These are phyloP conservation scores for Colletotrichum sojae DNA, from an alignment of 2,329 filamentous ascomycete genomes.

Conservation along the genomic window DNA sequence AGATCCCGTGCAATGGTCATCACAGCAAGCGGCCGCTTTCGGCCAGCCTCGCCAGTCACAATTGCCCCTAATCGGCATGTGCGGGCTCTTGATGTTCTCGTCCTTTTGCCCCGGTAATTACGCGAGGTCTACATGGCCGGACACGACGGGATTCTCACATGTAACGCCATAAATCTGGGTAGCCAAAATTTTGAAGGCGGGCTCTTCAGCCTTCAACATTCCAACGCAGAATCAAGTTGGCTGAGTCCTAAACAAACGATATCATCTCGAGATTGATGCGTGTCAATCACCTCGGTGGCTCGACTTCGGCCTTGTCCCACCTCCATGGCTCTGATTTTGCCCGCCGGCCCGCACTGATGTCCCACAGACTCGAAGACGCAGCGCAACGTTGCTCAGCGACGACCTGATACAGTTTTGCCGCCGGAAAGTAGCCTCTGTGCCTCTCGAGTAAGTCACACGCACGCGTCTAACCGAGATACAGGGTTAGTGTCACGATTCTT, in stretches of 20 bases:
- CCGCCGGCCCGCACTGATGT: slow-evolving; percentile 7
- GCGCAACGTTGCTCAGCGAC: slow-evolving; percentile 25
- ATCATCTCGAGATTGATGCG: no score
- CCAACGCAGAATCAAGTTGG: no score
- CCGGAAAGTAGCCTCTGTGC: not conserved
- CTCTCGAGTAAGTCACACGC: not conserved
- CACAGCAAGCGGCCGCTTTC: slow-evolving; percentile 15
- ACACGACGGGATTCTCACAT: no score
- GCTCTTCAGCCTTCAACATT: not conserved
- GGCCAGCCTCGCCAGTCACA: slow-evolving; percentile 10
- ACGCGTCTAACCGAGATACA: slow-evolving; percentile 3
- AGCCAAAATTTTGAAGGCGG: not conserved
- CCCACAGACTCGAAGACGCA: slow-evolving; percentile 14
- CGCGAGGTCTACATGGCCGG: no score
- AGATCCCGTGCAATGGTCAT: slow-evolving; percentile 13
- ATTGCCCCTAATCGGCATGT: slow-evolving; percentile 9
- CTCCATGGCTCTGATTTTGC: not conserved
- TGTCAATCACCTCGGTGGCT: not conserved
- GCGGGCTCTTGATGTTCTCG: not conserved
- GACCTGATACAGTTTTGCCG: not conserved
- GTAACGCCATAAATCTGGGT: no score
- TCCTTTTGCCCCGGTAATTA: not conserved
- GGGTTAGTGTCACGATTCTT: not conserved
- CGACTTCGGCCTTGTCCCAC: not conserved
- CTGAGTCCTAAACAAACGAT: no score